Conservation (phyloP, 2,329 filamentous ascomycete species). For the Clonostachys solani region DNA sequence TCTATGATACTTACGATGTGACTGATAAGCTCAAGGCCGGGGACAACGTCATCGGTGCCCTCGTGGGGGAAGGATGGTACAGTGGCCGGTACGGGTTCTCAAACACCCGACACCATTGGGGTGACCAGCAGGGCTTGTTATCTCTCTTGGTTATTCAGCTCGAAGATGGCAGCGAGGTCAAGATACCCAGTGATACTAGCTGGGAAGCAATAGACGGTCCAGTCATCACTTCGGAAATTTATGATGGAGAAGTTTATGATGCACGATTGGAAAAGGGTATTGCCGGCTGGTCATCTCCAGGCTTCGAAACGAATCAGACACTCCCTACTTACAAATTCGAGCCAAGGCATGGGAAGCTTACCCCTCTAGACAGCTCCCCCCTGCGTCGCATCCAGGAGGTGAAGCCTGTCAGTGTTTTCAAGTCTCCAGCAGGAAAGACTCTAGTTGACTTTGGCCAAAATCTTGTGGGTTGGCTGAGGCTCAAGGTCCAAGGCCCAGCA, state of each 20-base stretch:
- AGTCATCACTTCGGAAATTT: slow-evolving; percentile 35
- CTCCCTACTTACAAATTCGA: slow-evolving; percentile 7
- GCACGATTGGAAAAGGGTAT: slow-evolving; percentile 20
- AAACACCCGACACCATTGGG: slow-evolving; percentile 23
- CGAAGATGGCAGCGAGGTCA: slow-evolving; percentile 17
- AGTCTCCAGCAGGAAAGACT: slow-evolving; percentile 32
- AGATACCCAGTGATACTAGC: slow-evolving; percentile 25
- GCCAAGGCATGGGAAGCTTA: slow-evolving; percentile 22
- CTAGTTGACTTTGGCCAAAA: slow-evolving; percentile 56
- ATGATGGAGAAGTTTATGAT: slow-evolving; percentile 50
- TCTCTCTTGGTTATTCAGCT: slow-evolving; percentile 29
- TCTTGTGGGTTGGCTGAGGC: slow-evolving; percentile 42
- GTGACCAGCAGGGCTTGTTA: slow-evolving; percentile 29
- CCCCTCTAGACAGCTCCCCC: slow-evolving; percentile 35
- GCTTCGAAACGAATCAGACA: slow-evolving; percentile 19
- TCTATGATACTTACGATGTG: slow-evolving; percentile 50
- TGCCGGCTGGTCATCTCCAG: slow-evolving; percentile 14
- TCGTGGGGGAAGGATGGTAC: slow-evolving; percentile 47
- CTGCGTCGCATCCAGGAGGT: slow-evolving; percentile 28
- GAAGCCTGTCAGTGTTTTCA: slow-evolving; percentile 20
- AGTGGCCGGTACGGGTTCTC: slow-evolving; percentile 25
- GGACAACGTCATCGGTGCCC: slow-evolving; percentile 29
- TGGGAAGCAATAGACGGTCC: slow-evolving; percentile 29
- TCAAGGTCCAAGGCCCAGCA: slow-evolving; percentile 27
- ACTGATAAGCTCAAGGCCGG: slow-evolving; percentile 26